Percentiles rank a stretch among this genome's conserved stretches.
phyloP scores from a whole-genome alignment of 306 rosid species.

The Begonia masoniana region DNA sequence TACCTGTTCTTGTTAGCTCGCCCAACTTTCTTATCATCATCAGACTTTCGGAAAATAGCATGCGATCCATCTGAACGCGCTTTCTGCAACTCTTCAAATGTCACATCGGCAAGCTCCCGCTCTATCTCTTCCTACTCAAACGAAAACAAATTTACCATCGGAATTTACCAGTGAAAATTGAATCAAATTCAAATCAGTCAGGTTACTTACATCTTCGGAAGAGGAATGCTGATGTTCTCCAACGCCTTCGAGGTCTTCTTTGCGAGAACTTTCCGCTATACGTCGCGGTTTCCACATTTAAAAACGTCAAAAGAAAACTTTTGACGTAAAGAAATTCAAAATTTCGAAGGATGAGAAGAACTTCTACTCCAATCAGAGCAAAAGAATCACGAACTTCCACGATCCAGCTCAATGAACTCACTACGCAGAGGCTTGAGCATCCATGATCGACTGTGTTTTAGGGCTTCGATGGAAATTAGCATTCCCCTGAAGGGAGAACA shows the following conservation, averaged over 20 bases:
- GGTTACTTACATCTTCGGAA: conserved; percentile 5
- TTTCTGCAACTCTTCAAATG: conserved; percentile 75
- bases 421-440: no score
- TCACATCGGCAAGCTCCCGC: conserved; percentile 64
- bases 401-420: no score
- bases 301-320: background rate
- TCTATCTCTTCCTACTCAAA: conserved; percentile 45
- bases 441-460: no score
- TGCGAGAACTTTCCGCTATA: conserved; percentile 6
- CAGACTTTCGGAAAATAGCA: conserved; percentile 22
- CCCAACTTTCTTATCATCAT: conserved; percentile 31
- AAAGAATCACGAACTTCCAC: no score
- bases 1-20: conserved; percentile 84
- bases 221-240: conserved; percentile 15
- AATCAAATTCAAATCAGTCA: background rate
- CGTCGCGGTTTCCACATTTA: conserved; percentile 11
- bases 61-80: conserved; percentile 67
- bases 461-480: no score
- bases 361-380: no score
- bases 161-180: background rate
- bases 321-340: background rate
- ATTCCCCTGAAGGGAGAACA: no score
- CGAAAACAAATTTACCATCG: background rate
- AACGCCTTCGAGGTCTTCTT: conserved; percentile 9
- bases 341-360: no score